These are phyloP conservation scores for Balansia obtecta DNA, from an alignment of 2,329 filamentous ascomycete species.

Conservation along the genomic window DNA sequence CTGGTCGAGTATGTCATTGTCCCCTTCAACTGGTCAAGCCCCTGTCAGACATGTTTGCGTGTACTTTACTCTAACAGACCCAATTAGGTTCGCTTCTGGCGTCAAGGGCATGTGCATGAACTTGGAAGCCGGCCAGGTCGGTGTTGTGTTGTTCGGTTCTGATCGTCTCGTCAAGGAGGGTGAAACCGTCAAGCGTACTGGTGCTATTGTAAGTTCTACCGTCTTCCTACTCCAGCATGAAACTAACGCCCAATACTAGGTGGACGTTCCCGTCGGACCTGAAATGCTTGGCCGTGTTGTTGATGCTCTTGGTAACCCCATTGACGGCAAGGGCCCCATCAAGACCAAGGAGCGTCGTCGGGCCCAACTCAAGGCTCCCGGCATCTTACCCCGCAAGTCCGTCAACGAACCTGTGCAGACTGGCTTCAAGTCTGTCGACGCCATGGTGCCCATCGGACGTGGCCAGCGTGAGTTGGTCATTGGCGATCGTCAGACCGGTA, in stretches of 20 bases:
- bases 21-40: background rate
- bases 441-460: conserved; percentile 99
- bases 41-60: background rate
- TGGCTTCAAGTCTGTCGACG: conserved; percentile 97
- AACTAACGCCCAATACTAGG: conserved; percentile 39
- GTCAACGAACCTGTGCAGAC: conserved; percentile 99
- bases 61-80: conserved; percentile 10
- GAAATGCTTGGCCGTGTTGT: conserved; percentile 96
- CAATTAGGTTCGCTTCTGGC: conserved; percentile 86
- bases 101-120: conserved; percentile 99
- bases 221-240: conserved; percentile 7
- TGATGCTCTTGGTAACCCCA: conserved; percentile 97
- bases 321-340: conserved; percentile 97
- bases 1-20: conserved; percentile 80
- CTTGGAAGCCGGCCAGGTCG: conserved; percentile 99
- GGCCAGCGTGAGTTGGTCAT: conserved; percentile 99
- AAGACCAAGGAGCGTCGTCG: conserved; percentile 85
- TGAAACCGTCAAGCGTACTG: conserved; percentile 98
- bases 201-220: conserved; percentile 73
- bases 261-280: conserved; percentile 88
- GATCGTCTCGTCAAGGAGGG: conserved; percentile 99
- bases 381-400: conserved; percentile 92
- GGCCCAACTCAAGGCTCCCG: conserved; percentile 97
- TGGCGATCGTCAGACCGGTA: conserved; percentile 99
- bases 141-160: conserved; percentile 99